phyloP scores from a whole-genome alignment of 225 moss, liverwort and hornwort genomes.

The Asterella californica region DNA sequence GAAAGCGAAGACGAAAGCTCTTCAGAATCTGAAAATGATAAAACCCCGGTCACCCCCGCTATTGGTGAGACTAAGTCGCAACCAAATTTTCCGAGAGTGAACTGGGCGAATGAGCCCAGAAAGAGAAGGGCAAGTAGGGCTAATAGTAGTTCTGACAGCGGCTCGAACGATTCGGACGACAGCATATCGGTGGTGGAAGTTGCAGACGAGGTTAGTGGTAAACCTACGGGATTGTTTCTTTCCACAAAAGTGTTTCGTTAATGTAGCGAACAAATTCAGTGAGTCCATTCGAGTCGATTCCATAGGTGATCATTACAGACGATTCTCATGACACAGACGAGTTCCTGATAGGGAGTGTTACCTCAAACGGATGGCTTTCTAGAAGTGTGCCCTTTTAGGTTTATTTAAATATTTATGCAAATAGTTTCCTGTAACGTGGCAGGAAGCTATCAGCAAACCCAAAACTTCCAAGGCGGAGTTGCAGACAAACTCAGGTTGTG shows the following conservation, averaged over 20 bases:
- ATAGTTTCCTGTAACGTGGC: not conserved
- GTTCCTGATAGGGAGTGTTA: not conserved
- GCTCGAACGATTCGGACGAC: constrained; percentile 29
- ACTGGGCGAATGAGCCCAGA: constrained; percentile 32
- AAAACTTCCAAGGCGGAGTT: not conserved
- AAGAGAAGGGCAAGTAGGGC: constrained; percentile 15
- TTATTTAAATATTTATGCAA: not conserved
- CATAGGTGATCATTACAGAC: not conserved
- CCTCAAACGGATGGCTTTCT: not conserved
- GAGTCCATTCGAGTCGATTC: not conserved
- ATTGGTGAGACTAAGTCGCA: constrained; percentile 7
- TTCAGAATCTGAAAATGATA: constrained; percentile 24
- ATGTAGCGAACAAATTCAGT: not conserved
- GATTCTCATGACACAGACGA: no score
- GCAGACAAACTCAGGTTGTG: not conserved
- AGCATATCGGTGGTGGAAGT: constrained; percentile 23
- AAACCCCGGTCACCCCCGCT: constrained; percentile 8
- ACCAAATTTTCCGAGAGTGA: constrained; percentile 24
- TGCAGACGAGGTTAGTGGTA: constrained; percentile 21
- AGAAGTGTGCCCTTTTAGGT: not conserved
- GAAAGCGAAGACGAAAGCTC: constrained; percentile 12
- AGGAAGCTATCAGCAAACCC: not conserved
- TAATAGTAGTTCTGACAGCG: constrained; percentile 17
- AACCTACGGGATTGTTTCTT: no score
- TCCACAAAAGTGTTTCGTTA: not conserved